Conservation (phyloP, 441 rosid genomes). For the Aleurites moluccanus region DNA sequence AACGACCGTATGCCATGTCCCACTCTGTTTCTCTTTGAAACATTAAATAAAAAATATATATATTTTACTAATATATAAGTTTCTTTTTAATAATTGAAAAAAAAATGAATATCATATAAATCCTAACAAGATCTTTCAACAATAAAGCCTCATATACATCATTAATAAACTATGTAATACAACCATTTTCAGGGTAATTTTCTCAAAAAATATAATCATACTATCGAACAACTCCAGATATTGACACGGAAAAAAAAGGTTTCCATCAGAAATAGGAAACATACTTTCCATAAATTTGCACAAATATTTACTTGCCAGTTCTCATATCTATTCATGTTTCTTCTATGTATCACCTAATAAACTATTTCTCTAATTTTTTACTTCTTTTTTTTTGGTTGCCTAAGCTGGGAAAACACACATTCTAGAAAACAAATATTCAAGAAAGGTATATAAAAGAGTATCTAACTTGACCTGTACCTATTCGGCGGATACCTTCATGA, state of each 20-base stretch:
- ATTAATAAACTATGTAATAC: too few relatives aligned
- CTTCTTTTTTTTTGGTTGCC: neutral
- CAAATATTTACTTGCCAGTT: neutral
- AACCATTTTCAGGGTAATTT: too few relatives aligned
- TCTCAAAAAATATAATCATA: too few relatives aligned
- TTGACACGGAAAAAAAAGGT: neutral
- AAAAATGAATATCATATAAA: too few relatives aligned
- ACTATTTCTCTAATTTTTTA: neutral
- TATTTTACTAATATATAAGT: too few relatives aligned
- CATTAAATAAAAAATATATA: too few relatives aligned
- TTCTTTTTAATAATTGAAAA: too few relatives aligned
- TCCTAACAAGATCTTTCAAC: too few relatives aligned
- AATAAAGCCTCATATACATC: too few relatives aligned
- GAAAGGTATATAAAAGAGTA: neutral
- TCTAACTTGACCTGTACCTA: constrained; percentile 17
- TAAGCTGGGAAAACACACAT: neutral
- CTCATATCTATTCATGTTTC: neutral
- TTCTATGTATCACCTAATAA: neutral
- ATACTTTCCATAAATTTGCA: neutral
- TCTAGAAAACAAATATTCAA: neutral
- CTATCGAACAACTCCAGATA: too few relatives aligned
- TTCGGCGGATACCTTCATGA: constrained; percentile 36
- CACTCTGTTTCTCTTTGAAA: too few relatives aligned
- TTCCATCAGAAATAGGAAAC: neutral
- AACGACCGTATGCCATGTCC: too few relatives aligned